Evolutionary conservation across 805 yeast species (phyloP).

Genomic region (Candida fluviatilis): DNA sequence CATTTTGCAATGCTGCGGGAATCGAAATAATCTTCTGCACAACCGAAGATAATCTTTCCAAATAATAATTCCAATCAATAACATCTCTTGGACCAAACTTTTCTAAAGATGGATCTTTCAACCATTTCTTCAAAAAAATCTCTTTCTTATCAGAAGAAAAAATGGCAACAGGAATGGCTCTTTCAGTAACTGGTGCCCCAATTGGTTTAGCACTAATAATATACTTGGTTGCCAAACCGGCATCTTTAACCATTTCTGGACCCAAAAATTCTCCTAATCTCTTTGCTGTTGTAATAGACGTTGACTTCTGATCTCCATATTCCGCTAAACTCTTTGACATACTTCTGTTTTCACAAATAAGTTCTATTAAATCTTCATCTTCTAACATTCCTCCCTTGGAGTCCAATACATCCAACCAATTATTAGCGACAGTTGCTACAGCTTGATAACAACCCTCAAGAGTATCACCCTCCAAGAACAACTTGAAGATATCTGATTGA

Average conservation of each 20-base stretch:
- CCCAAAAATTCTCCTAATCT: constrained; percentile 94
- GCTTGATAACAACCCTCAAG: constrained; percentile 79
- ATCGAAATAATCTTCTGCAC: constrained; percentile 92
- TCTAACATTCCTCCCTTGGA: constrained; percentile 82
- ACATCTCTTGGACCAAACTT: constrained; percentile 84
- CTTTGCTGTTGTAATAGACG: constrained; percentile 92
- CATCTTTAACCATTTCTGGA: constrained; percentile 93
- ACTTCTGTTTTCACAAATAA: constrained; percentile 92
- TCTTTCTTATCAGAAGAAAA: constrained; percentile 86
- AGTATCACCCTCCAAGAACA: constrained; percentile 80
- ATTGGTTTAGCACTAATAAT: constrained; percentile 81
- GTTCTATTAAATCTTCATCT: constrained; percentile 89
- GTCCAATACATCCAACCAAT: constrained; percentile 93
- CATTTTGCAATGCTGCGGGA: constrained; percentile 92
- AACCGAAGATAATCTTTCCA: constrained; percentile 86
- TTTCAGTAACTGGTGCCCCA: constrained; percentile 87
- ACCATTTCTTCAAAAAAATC: constrained; percentile 79
- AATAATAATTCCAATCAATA: constrained; percentile 90
- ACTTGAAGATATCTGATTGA: constrained; percentile 89
- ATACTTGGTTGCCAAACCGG: constrained; percentile 92
- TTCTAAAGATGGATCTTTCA: constrained; percentile 69
- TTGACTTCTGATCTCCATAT: constrained; percentile 86
- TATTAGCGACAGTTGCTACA: constrained; percentile 88
- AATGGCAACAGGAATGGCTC: constrained; percentile 95
- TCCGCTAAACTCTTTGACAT: constrained; percentile 91